Evolutionary conservation across 2,329 filamentous ascomycete genomes (phyloP).

Genomic region (Stromatinia cepivora): DNA sequence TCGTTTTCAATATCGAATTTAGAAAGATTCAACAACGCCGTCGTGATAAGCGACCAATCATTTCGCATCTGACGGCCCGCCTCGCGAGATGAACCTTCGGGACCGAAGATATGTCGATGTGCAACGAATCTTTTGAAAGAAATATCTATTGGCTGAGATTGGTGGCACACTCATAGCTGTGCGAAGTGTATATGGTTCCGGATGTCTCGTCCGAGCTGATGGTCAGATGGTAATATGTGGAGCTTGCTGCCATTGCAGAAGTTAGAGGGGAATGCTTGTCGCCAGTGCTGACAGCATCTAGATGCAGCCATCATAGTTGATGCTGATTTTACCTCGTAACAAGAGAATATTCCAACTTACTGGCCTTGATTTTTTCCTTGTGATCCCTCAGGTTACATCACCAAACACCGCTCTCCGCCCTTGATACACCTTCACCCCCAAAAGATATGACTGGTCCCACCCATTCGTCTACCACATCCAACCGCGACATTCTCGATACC

Average conservation of each 20-base stretch:
- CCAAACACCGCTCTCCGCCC: neutral
- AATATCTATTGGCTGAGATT: neutral
- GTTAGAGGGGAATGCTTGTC: neutral
- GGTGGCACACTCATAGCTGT: neutral
- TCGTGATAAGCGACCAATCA: slow-evolving; percentile 8
- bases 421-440: neutral
- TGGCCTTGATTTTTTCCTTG: neutral
- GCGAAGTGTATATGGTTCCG: neutral
- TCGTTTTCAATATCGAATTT: neutral
- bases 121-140: slow-evolving; percentile 4
- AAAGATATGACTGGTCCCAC: neutral
- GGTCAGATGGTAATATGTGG: neutral
- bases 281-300: neutral
- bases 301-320: neutral
- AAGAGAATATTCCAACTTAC: neutral
- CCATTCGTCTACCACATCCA: neutral
- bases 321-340: neutral
- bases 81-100: neutral
- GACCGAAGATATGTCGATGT: slow-evolving; percentile 16
- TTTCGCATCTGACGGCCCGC: neutral
- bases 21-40: neutral
- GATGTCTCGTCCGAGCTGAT: neutral
- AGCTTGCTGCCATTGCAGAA: neutral
- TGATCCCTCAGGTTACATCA: neutral
- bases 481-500: neutral